Evolutionary conservation across 805 yeast genomes (phyloP), one percentile per base, ranked within the genome.

Genomic region (Candida boleticola): DNA sequence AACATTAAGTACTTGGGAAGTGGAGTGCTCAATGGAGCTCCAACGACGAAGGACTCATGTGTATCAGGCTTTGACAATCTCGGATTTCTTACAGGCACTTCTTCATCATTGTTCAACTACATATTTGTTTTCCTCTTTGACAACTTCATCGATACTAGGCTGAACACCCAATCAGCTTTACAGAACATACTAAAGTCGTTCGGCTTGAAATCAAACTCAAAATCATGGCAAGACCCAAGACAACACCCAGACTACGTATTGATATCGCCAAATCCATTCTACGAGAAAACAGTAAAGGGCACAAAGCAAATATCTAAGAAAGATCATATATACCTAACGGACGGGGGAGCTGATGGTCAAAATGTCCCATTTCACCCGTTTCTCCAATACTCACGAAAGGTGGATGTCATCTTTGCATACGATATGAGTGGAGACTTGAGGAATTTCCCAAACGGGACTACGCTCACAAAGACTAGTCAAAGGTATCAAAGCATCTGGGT

Each of bases 191-290:
- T 77, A 41, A 58, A 61, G 41, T 53, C 68, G 1, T 76, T 76
- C 58, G 80, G 81, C 0, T 50, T 76, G 19, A 7, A 16, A 19
- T 54, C 65, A 0, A 57, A 58, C 18, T 40, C 46, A 38, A 50
- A 46, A 14, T 39, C 54, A 2, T 25, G 52, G 21, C 61, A 65
- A 30, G 52, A 58, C 31, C 63, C 66, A 1, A 52, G 49, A 16
- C 42, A 48, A 16, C 79, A 74, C 42, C 79, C 82, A 1, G 85
- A 81, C 50, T 80, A 75, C 57, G 87, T 86, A 0, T 51, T 80
- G 2, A 72, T 66, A 44, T 71, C 80, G 1, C 87, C 86, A 1
- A 82, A 81, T 45, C 87, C 89, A 2, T 82, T 82, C 52, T 72
- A 18, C 11, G 14, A 10, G 17, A 20, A 20, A 13, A 21, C 13